Base-by-base conservation (phyloP, 768 basidiomycete species). In the Pluteus cervinus region DNA sequence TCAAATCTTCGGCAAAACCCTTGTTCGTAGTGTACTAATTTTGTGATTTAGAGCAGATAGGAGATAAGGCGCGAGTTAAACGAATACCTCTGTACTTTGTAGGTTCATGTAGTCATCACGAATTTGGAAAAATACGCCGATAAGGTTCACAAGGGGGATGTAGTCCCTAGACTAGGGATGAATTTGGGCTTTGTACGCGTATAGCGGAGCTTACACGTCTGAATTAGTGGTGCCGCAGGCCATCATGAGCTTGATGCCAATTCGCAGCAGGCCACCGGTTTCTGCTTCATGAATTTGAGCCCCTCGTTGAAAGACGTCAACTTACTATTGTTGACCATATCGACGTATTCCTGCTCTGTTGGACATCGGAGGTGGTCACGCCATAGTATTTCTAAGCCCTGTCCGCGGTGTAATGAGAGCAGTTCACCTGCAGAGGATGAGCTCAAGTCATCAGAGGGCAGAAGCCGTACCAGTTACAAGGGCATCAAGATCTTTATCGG, bases 71-170 rank as follows among this genome's bases (percentile, higher is more conserved):
- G 29, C 12, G 15, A 24, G 20, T 23, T 26, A 37, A 41, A 8
- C n/a, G 23, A 64, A 17, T 49, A 90, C 91, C 69, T 92, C 79
- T 12, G 75, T 73, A 33, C 86, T 89, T 51, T 93, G 82, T 17
- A 97, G 63, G 50, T 97, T 97, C 86, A 94, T 90, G 31, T 92
- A 86, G 56, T 97, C 94, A 49, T 98, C 94, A n/a, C 92, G 66
- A 48, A 98, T 93, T 56, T 98, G 94, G 58, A 91, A 96, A 51
- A 80, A 86, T n/a, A 96, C 77, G 2, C 93, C 90, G 43, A 97
- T 85, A 7, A 96, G 74, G 56, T 96, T 96, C 44, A 94, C 87
- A 2, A 98, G 71, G 0, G 92, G 90, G 2, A 94, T 79, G 46
- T 89, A 96, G 57, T 97, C 80, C 7, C 89, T 96, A 11, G 10